Conservation (phyloP, 2,329 filamentous ascomycete genomes). For the Plenodomus lindquistii region DNA sequence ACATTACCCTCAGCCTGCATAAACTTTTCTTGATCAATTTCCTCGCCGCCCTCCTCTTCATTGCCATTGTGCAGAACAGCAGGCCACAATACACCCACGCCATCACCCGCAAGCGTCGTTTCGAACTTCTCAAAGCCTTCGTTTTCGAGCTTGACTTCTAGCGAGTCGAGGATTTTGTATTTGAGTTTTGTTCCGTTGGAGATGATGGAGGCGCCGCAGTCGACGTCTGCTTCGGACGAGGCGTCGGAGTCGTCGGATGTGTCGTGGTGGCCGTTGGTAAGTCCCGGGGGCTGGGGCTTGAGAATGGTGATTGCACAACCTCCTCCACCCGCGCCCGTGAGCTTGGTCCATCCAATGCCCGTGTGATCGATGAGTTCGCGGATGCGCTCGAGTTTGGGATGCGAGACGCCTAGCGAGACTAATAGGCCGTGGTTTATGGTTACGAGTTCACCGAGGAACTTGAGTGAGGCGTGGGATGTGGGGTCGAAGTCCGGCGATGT, state of each 20-base stretch:
- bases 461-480: slow-evolving; percentile 65
- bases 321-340: slow-evolving; percentile 93
- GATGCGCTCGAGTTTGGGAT: slow-evolving; percentile 88
- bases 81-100: slow-evolving; percentile 91
- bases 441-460: slow-evolving; percentile 82
- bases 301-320: slow-evolving; percentile 94
- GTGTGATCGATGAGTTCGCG: slow-evolving; percentile 82
- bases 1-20: slow-evolving; percentile 81
- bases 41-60: slow-evolving; percentile 82
- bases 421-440: slow-evolving; percentile 92
- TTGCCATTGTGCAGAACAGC: slow-evolving; percentile 84
- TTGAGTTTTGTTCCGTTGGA: slow-evolving; percentile 39
- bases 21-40: slow-evolving; percentile 90
- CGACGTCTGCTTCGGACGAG: slow-evolving; percentile 29
- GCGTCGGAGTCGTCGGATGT: slow-evolving; percentile 29
- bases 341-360: slow-evolving; percentile 93
- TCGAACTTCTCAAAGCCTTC: slow-evolving; percentile 81
- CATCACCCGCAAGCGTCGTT: slow-evolving; percentile 88
- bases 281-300: slow-evolving; percentile 59
- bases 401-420: slow-evolving; percentile 89
- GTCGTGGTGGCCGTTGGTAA: slow-evolving; percentile 51
- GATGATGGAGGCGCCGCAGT: slow-evolving; percentile 35
- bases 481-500: slow-evolving; percentile 68
- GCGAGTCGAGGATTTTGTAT: slow-evolving; percentile 54
- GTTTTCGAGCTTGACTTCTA: slow-evolving; percentile 63